Evolutionary conservation across 768 basidiomycete genomes (phyloP), one percentile per base, ranked within the genome.

Genomic region (Boletus tomentosulus): DNA sequence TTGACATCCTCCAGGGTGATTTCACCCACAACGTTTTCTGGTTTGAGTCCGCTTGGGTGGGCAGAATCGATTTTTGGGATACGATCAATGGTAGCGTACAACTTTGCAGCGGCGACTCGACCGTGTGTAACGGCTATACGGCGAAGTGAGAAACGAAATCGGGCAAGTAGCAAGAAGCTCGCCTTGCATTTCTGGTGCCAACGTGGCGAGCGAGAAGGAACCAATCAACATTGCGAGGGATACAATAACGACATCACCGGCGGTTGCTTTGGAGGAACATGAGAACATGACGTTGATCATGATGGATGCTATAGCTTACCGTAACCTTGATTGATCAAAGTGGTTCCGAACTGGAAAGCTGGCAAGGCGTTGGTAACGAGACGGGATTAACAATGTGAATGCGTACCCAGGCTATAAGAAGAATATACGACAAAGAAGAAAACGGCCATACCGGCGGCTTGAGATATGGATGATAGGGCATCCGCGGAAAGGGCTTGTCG

Each of bases 301-400:
- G 30, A 24, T 25, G 28, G 10, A 11, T 4, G 28, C 1, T 28
- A 28, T 28, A 28, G 28, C 28, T 61, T 61, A 81, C 85, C 82
- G 42, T 82, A 69, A 13, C 76, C 74, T 11, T 75, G 58, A 48
- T 86, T 77, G 61, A 93, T 85, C 59, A 98, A 82, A 1, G 91
- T 93, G 4, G 90, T 91, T 55, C 95, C 94, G 60, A 89, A 97
- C 63, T 78, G 80, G 70, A 97, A 98, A 5, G 94, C 92, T 86
- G 37, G 46, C 53, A 51, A 37, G 44, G 3, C 47, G 34, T 62
- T 11, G 31, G 48, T 42, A 7, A 48, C 11, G 8, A 44, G 11
- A 45, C 3, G n/a, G 42, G 2, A 35, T 8, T 25, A 19, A 13
- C 6, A 15, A 10, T 42, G 16, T 13, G 51, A 25, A n/a, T 15